phyloP scores from a whole-genome alignment of 352 stramenopile genomes.

The Pythium chondricola region DNA sequence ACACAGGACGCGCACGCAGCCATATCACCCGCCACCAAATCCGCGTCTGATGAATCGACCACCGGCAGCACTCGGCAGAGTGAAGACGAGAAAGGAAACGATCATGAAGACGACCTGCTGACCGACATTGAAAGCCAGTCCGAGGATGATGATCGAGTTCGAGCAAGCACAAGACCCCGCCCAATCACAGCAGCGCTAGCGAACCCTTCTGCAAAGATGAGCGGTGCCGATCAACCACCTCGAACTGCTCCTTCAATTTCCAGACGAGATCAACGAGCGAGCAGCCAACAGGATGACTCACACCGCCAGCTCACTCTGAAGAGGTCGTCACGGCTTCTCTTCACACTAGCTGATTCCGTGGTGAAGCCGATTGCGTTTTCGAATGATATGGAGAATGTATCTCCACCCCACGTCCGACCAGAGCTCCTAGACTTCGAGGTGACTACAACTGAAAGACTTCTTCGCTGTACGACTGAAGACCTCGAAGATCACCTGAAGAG shows the following conservation, averaged over 20 bases:
- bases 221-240: not conserved
- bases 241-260: not conserved
- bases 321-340: slow-evolving; percentile 32
- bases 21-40: not conserved
- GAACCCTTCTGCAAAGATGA: not conserved
- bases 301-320: not conserved
- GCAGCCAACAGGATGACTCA: not conserved
- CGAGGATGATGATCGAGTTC: not conserved
- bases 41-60: not conserved
- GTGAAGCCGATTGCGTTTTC: slow-evolving; percentile 61
- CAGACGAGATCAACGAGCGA: not conserved
- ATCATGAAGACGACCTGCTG: not conserved
- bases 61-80: not conserved
- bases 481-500: slow-evolving; percentile 71
- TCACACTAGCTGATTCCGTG: slow-evolving; percentile 42
- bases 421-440: slow-evolving; percentile 35
- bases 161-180: not conserved
- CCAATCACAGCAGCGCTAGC: not conserved
- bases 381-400: slow-evolving; percentile 37
- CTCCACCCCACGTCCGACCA: slow-evolving; percentile 17
- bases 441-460: slow-evolving; percentile 29
- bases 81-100: not conserved
- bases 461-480: slow-evolving; percentile 36
- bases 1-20: not conserved
- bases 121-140: not conserved